Conservation (phyloP, 148 eudicot genomes). For the Pharnaceum exiguum region DNA sequence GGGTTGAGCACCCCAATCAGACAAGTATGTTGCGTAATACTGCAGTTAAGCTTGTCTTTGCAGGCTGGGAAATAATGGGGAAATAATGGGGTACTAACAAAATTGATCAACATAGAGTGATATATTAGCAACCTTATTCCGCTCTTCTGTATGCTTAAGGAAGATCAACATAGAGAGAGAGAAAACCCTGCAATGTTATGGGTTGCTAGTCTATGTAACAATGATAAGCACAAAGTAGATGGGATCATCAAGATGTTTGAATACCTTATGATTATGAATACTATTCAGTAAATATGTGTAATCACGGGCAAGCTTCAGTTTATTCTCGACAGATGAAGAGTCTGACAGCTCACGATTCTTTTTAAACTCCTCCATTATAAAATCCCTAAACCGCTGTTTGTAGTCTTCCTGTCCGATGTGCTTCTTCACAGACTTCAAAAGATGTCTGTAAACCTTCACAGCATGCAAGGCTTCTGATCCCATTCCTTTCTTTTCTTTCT, state of each 20-base stretch:
- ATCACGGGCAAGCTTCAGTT: constrained; percentile 67
- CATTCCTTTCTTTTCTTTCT: constrained; percentile 33
- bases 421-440: constrained; percentile 69
- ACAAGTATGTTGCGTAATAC: too few relatives aligned
- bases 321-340: constrained; percentile 36
- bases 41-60: too few relatives aligned
- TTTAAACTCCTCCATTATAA: constrained; percentile 54
- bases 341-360: constrained; percentile 33
- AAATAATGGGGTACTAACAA: too few relatives aligned
- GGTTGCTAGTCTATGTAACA: background rate
- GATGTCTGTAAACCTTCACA: constrained; percentile 52
- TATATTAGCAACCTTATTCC: background rate
- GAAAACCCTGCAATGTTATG: background rate
- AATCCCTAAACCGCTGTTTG: constrained; percentile 59
- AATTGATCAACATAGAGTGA: too few relatives aligned
- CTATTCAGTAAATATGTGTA: constrained; percentile 67
- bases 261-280: constrained; percentile 85
- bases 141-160: background rate
- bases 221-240: background rate
- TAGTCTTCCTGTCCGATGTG: constrained; percentile 63
- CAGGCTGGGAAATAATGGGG: too few relatives aligned
- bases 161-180: background rate
- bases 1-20: too few relatives aligned
- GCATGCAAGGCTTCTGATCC: constrained; percentile 50
- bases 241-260: background rate